Base-by-base conservation (phyloP, 192 early-diverging fungal genomes). In the Podila epigama region DNA sequence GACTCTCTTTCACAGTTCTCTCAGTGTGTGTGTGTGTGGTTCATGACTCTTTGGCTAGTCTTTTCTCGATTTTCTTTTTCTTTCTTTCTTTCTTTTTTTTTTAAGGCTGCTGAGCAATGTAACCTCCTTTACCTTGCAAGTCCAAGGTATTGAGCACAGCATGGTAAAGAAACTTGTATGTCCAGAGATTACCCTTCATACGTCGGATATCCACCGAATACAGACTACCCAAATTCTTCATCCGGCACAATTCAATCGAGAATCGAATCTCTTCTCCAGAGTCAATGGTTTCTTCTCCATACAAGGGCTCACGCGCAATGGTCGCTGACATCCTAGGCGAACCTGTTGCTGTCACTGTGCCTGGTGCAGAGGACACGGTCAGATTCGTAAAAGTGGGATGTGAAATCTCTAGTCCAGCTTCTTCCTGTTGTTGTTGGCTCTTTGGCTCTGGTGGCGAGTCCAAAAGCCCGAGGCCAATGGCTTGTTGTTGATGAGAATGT, bases 221-320 rank as follows among this genome's bases (percentile, higher is more conserved):
- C 31, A 93, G 70, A 35, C 88, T 88, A 68, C 86, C 88, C 40
- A 98, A 70, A 66, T 97, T 96, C 84, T 95, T 94, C 79, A 98
- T 92, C 68, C 87, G 88, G 79, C 95, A 95, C 35, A 98, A 70
- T 85, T 96, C 95, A 27, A 98, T 89, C 16, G 89, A 87, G 79
- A 97, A 90, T 35, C 91, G 89, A 25, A 98, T 88, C 81, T 97
- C 95, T 28, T 92, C 94, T 25, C 91, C 90, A 11, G 81, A 79
- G 67, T 89, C 88, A 31, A 86, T 67, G 2, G 67, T 27, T 18
- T 81, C 75, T 50, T 89, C 86, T 2, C 88, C 88, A 41, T 89
- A 88, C 7, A 88, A 53, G 5, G 85, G 71, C 2, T 75, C 71
- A 2, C 34, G 44, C n/a, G 25, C 44, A 22, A 22, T 48, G 16